A percentile compares a stretch with the other conserved stretches of the same genome.
phyloP scores from a whole-genome alignment of 495 filamentous ascomycete species.

The Neurospora sp. region DNA sequence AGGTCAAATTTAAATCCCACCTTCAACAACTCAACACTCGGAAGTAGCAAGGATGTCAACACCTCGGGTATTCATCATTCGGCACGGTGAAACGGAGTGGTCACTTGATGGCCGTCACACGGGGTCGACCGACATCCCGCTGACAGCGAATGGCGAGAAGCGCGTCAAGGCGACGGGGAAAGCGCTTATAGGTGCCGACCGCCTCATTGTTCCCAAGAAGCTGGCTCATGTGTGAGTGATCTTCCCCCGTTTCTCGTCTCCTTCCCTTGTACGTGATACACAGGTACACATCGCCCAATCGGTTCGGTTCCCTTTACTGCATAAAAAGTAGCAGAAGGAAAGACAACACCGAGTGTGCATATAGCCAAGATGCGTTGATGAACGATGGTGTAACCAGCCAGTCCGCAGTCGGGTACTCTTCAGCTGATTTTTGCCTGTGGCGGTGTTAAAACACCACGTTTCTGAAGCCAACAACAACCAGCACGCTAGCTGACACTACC shows the following conservation, averaged over 20 bases:
- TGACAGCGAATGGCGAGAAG: slow-evolving; percentile 81
- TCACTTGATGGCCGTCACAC: slow-evolving; percentile 90
- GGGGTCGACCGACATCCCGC: slow-evolving; percentile 70
- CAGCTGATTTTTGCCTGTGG: not conserved
- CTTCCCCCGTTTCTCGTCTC: not conserved
- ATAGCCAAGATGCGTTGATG: not conserved
- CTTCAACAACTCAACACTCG: not conserved
- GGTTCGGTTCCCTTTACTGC: not conserved
- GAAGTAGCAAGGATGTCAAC: slow-evolving; percentile 32
- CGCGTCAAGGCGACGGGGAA: slow-evolving; percentile 71
- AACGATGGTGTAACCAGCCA: not conserved
- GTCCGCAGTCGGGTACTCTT: not conserved
- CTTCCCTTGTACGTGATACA: not conserved
- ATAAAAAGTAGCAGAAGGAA: not conserved
- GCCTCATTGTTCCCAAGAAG: slow-evolving; percentile 76
- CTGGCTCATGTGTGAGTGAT: slow-evolving; percentile 60
- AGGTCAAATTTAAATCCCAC: not conserved
- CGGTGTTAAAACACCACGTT: not conserved
- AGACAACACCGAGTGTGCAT: not conserved
- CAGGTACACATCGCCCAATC: not conserved
- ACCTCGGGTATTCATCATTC: slow-evolving; percentile 83
- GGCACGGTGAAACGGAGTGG: slow-evolving; percentile 95
- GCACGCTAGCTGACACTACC: not conserved
- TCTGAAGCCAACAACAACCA: not conserved
- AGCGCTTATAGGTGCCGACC: slow-evolving; percentile 73